Evolutionary conservation across 345 rosid genomes (phyloP).

Genomic region (Ailanthus altissimus): DNA sequence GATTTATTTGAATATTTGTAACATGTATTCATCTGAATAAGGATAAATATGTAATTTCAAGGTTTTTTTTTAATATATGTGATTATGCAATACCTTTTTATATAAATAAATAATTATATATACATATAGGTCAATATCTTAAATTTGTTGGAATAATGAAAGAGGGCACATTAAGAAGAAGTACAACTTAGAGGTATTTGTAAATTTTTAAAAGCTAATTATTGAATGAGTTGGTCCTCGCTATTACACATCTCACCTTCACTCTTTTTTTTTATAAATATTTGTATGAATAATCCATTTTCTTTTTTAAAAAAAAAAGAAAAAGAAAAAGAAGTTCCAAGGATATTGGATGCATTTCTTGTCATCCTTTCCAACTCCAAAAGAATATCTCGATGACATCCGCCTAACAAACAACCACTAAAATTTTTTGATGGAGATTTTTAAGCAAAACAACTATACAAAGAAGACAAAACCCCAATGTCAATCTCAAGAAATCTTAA

Average conservation of each 20-base stretch:
- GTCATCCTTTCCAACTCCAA: background rate
- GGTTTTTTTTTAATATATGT: no score
- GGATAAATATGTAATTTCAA: no score
- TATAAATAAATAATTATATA: no score
- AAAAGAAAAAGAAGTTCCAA: background rate
- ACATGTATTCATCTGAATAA: no score
- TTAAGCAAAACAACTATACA: background rate
- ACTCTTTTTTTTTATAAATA: no score
- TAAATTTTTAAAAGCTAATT: background rate
- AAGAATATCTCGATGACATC: background rate
- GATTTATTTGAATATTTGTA: no score
- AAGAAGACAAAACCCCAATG: constrained; percentile 4
- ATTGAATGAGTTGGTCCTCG: background rate
- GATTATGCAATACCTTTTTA: no score
- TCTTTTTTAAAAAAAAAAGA: no score
- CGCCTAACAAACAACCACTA: background rate
- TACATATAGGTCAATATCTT: no score
- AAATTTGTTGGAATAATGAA: no score
- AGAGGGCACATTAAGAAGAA: no score
- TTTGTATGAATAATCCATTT: no score
- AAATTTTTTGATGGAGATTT: constrained; percentile 11
- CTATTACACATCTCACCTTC: background rate
- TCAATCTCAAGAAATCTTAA: constrained; percentile 2
- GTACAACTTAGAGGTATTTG: background rate
- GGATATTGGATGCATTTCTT: background rate